Conservation (phyloP, 1,284 basidiomycete genomes). For the Irpex lacteus region DNA sequence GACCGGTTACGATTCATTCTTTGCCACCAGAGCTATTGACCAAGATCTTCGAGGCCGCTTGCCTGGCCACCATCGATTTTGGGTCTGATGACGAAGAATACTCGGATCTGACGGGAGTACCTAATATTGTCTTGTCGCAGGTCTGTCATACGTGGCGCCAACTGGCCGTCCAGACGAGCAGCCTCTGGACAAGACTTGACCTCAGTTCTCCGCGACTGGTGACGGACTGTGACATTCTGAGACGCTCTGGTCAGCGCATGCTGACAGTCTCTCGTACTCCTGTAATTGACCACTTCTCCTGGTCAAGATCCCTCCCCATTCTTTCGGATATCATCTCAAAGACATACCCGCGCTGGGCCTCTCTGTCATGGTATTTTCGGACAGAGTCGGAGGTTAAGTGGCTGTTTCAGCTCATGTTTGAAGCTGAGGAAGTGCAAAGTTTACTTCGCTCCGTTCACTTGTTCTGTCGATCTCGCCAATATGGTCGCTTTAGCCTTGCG, state of each 20-base stretch:
- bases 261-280: background rate
- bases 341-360: no score
- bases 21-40: constrained; percentile 1
- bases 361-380: no score
- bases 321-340: no score
- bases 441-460: no score
- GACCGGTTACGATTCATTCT: background rate
- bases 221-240: background rate
- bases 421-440: no score
- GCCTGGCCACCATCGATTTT: background rate
- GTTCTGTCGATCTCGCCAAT: no score
- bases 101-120: no score
- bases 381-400: no score
- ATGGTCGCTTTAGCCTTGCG: no score
- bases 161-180: background rate
- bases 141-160: constrained; percentile 7
- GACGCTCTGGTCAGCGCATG: background rate
- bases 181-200: constrained; percentile 2
- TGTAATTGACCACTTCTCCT: background rate
- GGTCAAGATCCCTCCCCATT: no score
- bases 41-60: background rate
- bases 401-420: no score
- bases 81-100: no score
- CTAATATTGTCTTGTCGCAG: background rate
- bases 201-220: background rate